Percentiles rank a stretch among this genome's conserved stretches.
phyloP scores from a whole-genome alignment of 768 basidiomycete genomes.

The Dioszegia crocea region DNA sequence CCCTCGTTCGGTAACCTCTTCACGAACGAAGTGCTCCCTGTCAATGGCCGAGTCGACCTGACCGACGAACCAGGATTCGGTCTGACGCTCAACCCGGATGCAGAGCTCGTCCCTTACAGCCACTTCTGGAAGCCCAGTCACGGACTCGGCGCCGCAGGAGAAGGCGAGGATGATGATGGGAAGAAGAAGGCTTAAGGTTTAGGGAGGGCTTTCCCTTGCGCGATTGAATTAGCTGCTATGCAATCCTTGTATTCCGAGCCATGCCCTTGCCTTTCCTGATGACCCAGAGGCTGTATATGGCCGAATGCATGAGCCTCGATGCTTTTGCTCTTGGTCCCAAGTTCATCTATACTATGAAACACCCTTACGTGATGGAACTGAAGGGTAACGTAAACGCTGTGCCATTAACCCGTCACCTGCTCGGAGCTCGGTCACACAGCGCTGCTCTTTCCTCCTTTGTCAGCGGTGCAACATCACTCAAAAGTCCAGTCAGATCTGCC shows the following conservation, averaged over 20 bases:
- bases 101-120: constrained; percentile 45
- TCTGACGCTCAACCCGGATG: constrained; percentile 52
- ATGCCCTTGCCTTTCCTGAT: too few relatives aligned
- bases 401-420: too few relatives aligned
- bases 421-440: too few relatives aligned
- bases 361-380: too few relatives aligned
- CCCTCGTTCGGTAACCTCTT: constrained; percentile 54
- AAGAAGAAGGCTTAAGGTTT: constrained; percentile 4
- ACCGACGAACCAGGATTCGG: constrained; percentile 53
- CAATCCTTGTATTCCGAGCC: not conserved
- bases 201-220: not conserved
- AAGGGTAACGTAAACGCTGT: too few relatives aligned
- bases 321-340: too few relatives aligned
- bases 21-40: constrained; percentile 52
- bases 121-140: constrained; percentile 32
- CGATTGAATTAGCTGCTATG: too few relatives aligned
- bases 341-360: not conserved
- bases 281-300: too few relatives aligned
- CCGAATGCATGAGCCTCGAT: too few relatives aligned
- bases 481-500: too few relatives aligned
- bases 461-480: too few relatives aligned
- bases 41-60: constrained; percentile 51
- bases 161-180: constrained; percentile 10
- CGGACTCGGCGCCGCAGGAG: constrained; percentile 29
- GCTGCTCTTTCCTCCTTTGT: too few relatives aligned